Base-by-base conservation (phyloP, 1,139 yeast genomes). In the Kluyveromyces marxianus region DNA sequence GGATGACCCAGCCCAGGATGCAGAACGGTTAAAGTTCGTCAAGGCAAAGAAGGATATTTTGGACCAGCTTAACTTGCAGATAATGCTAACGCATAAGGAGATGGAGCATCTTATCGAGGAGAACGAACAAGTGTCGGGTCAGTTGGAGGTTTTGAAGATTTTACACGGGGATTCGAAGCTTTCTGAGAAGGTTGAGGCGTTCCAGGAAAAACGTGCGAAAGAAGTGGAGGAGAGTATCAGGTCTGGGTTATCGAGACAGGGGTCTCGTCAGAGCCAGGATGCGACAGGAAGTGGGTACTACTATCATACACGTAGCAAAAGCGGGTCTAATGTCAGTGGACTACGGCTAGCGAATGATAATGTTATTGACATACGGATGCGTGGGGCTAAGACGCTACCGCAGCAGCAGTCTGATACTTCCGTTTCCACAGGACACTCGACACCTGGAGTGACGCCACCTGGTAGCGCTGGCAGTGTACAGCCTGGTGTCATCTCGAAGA, bases 41-140 rank as follows among this genome's bases (percentile, higher is more conserved):
- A 51, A 56, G 3, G 60, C 59, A 4, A 67, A 63, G 44, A 58
- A 58, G 35, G 65, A 63, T 44, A 50, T 69, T 10, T 42, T 58
- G 50, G 72, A 57, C 57, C 67, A 54, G 57, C 81, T 85, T 31
- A 87, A 84, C 60, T 63, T 83, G 46, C 94, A 85, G 60, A 80
- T 84, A 14, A 64, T 85, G 41, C 68, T 84, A 51, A 83, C 82
- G 52, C 89, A 83, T 62, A 75, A 80, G 48, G 90, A 85, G 60
- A 67, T 80, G 43, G 69, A 72, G 27, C 63, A 74, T 39, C 73
- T 83, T 4, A 79, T 81, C 50, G 75, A 74, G 49, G 90, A 84
- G 57, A 73, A 82, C 7, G 76, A 79, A 30, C 79, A 79, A 54
- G 79, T 83, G 29, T 84, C 81, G 56, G 72, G 82, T 2, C 81